Evolutionary conservation across 2,329 filamentous ascomycete genomes (phyloP), one percentile per base, ranked within the genome.

Genomic region (Bertia moriformis): DNA sequence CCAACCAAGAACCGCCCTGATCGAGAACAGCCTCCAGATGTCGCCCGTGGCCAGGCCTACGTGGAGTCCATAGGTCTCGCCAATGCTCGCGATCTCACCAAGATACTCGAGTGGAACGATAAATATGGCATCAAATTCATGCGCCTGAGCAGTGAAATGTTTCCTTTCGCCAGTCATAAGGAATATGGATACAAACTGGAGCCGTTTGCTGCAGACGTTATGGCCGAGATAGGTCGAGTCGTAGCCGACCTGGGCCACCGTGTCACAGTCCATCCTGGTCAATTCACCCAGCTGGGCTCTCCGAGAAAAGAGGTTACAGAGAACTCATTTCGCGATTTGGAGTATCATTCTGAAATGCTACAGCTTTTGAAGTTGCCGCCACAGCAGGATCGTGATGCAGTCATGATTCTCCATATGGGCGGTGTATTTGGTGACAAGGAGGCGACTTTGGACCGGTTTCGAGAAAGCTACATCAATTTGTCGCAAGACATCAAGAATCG

Each of bases 351-450:
- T 37, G 88, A 96, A 57, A 60, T 96, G 70, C 69, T 95, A 1
- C 70, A 72, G 3, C 67, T 93, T 0, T 66, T 95, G 4, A 77
- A 75, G 39, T 64, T 96, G 0, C 84, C 86, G 0, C 70, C 77
- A 14, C 86, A 94, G 54, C 69, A 77, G 46, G 66, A 96, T 48
- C 76, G 77, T 19, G 87, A 95, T 53, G 89, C 89, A 2, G 78
- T 96, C 40, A 93, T 95, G 83, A 87, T 96, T 41, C 52, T 96
- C 5, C 89, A 96, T 53, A 84, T 96, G 73, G 89, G 89, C 14
- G 89, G 89, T 5, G 73, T 82, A 0, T 95, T 89, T 51, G 88
- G 88, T 4, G 85, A 93, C 55, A 96, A 93, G 55, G 64, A 58
- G 7, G 83, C 81, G 0, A 88, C 87, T 0, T 60, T 94, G 4